These are phyloP conservation scores for Bertia moriformis DNA, from an alignment of 2,329 filamentous ascomycete species.

Conservation along the genomic window DNA sequence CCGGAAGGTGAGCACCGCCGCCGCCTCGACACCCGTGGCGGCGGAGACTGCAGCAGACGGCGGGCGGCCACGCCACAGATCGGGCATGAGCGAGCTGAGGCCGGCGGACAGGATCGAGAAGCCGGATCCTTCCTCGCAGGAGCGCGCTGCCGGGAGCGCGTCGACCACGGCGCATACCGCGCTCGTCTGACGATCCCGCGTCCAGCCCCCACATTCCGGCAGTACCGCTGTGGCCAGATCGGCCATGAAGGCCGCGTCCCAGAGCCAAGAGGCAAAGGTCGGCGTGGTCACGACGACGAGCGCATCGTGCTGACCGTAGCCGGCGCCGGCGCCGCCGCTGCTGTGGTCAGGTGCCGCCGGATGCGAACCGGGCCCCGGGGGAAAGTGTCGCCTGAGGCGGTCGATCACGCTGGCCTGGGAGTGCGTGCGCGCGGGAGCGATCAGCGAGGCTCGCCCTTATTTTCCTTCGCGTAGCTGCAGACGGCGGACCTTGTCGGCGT, in stretches of 20 bases:
- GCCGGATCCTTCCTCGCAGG: conserved; percentile 19
- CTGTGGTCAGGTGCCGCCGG: background rate
- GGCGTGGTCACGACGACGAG: background rate
- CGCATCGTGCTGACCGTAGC: too few relatives aligned
- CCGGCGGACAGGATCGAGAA: conserved; percentile 35
- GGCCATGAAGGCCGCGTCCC: background rate
- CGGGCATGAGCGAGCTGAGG: conserved; percentile 24
- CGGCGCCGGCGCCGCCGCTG: too few relatives aligned
- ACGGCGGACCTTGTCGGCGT: too few relatives aligned
- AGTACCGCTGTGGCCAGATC: conserved; percentile 11
- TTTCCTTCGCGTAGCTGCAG: too few relatives aligned
- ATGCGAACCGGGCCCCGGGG: too few relatives aligned
- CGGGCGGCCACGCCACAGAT: conserved; percentile 22
- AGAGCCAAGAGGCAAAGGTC: background rate
- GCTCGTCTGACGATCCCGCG: conserved; percentile 16
- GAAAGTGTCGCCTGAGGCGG: too few relatives aligned
- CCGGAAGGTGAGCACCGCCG: conserved; percentile 22
- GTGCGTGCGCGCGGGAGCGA: too few relatives aligned
- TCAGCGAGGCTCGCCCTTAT: too few relatives aligned
- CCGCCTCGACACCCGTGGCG: conserved; percentile 19
- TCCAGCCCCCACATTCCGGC: too few relatives aligned
- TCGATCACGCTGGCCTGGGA: too few relatives aligned
- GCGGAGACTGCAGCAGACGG: conserved; percentile 11
- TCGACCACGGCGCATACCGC: conserved; percentile 42
- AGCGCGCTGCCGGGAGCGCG: conserved; percentile 24